Evolutionary conservation across 345 rosid species (phyloP), one percentile per base, ranked within the genome.

Genomic region (Ceriops zippeliana): DNA sequence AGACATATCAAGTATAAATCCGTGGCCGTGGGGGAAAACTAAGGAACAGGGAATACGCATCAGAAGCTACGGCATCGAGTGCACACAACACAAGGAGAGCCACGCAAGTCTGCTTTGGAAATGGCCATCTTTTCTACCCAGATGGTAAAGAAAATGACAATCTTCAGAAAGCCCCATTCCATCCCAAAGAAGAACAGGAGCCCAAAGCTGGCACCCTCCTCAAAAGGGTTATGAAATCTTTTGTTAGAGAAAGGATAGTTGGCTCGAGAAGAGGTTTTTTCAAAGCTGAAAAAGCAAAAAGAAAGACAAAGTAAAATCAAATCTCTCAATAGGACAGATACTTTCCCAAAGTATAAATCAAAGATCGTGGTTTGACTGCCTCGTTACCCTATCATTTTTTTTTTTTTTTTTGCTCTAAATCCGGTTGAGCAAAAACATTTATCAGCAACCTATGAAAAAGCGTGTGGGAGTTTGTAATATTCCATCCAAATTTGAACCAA

Each of bases 331-430:
- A 27, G 64, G 52, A 66, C 72, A 78, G 75, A 78, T 78, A 68
- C 77, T 83, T 83, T 72, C 68, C 67, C 63, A 79, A 83, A 81
- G 83, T 66, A 72, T 73, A 76, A 67, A 78, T 61, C 71, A 68
- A 83, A 76, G 47, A 78, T 71, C 70, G 74, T 63, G 58, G 81
- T 76, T 81, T 78, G 80, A 83, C 83, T 74, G 79, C 78, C 78
- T 69, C 56, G 62, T 71, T 61, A 31, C 6, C 35, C 66, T 15
- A 26, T 65, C 49, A 42, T 10, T 38, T 38, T 38, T 34, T 9
- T 4, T 24, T 28, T 68, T 69, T 38, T 68, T 69, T 68, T 16
- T 4, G 49, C 60, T 56, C 65, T 21, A 13, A 16, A 70, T 60
- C 31, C 28, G 5, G 68, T 65, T 63, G 62, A 69, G 52, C 56